Evolutionary conservation across 73 alveolate species (phyloP).

Genomic region (Diophrys appendiculata): DNA sequence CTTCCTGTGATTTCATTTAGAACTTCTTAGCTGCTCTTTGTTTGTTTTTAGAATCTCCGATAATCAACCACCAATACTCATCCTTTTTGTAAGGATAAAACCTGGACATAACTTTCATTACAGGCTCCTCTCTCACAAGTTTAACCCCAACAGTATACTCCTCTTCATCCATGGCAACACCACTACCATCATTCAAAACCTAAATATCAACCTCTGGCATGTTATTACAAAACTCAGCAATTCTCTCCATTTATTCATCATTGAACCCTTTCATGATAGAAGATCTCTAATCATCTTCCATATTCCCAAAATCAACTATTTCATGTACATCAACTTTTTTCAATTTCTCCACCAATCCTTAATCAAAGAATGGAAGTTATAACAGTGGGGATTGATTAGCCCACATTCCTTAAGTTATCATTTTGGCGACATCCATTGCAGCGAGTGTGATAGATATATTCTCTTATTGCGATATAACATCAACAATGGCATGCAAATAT

Average conservation of each 20-base stretch:
- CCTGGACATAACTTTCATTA: background rate
- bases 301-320: constrained; percentile 74
- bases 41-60: too few species aligned
- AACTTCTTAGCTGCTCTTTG: too few species aligned
- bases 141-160: background rate
- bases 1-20: too few species aligned
- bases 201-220: constrained; percentile 27
- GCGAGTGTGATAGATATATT: constrained; percentile 73
- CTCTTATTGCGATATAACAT: constrained; percentile 74
- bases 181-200: too few species aligned
- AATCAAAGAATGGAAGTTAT: constrained; percentile 80
- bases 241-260: background rate
- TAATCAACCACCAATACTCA: constrained; percentile 37
- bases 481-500: constrained; percentile 75
- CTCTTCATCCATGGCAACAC: background rate
- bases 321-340: constrained; percentile 65
- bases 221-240: background rate
- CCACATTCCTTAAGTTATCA: constrained; percentile 83
- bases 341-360: constrained; percentile 63
- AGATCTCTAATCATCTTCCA: constrained; percentile 63
- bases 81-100: background rate
- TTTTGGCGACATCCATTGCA: constrained; percentile 84
- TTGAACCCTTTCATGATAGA: background rate
- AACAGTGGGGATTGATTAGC: constrained; percentile 66
- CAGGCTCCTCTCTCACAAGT: background rate